Evolutionary conservation across 805 yeast species (phyloP).

Genomic region (Wickerhamiella galacta): DNA sequence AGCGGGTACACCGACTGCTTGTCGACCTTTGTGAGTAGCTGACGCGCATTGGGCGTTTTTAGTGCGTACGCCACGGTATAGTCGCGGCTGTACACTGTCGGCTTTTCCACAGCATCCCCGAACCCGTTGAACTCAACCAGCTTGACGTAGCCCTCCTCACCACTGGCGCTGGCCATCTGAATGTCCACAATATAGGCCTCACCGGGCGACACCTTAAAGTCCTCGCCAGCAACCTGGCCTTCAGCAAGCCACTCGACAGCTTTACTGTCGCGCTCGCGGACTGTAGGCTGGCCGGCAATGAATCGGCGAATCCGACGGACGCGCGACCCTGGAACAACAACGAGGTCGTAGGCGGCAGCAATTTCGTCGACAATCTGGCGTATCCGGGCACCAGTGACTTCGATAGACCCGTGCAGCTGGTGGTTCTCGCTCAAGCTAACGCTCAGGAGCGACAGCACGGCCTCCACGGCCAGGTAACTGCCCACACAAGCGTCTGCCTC

Average conservation of each 20-base stretch:
- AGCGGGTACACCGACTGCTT: slow-evolving; percentile 78
- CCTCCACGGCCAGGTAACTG: slow-evolving; percentile 73
- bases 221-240: slow-evolving; percentile 17
- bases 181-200: slow-evolving; percentile 80
- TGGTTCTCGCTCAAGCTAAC: slow-evolving; percentile 43
- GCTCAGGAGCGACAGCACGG: slow-evolving; percentile 63
- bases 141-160: slow-evolving; percentile 18
- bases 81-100: slow-evolving; percentile 66
- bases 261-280: slow-evolving; percentile 81
- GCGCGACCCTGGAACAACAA: slow-evolving; percentile 81
- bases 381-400: slow-evolving; percentile 51
- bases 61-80: slow-evolving; percentile 66
- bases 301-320: slow-evolving; percentile 85
- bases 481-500: slow-evolving; percentile 86
- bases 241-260: slow-evolving; percentile 41
- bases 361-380: slow-evolving; percentile 69
- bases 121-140: slow-evolving; percentile 17
- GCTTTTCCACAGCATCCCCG: slow-evolving; percentile 16
- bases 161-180: slow-evolving; percentile 52
- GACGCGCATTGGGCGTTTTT: slow-evolving; percentile 59
- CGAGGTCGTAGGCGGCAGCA: slow-evolving; percentile 70
- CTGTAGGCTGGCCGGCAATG: slow-evolving; percentile 90
- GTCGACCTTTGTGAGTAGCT: slow-evolving; percentile 53
- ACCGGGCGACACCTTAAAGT: slow-evolving; percentile 56
- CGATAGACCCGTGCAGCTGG: slow-evolving; percentile 21